Conservation (phyloP, 192 early-diverging fungal genomes). For the Paraglomus occultum region DNA sequence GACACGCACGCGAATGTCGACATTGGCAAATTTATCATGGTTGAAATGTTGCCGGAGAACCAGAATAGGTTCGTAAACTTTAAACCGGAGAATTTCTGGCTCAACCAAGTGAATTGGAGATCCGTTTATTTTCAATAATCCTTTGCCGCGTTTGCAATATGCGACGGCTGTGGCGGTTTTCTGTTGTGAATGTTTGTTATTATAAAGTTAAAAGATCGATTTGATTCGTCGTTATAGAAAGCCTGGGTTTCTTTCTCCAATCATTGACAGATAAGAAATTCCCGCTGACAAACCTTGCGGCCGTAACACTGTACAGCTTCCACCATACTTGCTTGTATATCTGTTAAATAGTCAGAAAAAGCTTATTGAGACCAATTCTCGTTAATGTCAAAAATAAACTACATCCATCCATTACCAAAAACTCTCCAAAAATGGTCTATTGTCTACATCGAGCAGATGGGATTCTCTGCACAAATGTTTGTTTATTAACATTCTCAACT, state of each 20-base stretch:
- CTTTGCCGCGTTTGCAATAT: constrained; percentile 96
- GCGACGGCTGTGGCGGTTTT: constrained; percentile 99
- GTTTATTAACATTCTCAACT: too few species aligned
- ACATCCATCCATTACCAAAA: background rate
- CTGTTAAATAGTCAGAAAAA: too few species aligned
- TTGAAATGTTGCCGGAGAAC: constrained; percentile 72
- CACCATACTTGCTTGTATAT: constrained; percentile 32
- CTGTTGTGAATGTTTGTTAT: constrained; percentile 38
- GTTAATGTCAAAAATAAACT: background rate
- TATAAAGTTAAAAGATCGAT: background rate
- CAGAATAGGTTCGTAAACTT: constrained; percentile 98
- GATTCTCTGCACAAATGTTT: too few species aligned
- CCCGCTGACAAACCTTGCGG: constrained; percentile 58
- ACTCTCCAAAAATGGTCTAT: background rate
- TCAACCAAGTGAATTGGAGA: constrained; percentile 93
- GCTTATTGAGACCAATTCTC: background rate
- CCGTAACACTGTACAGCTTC: constrained; percentile 78
- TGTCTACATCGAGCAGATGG: too few species aligned
- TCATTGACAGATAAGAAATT: background rate
- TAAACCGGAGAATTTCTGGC: constrained; percentile 95
- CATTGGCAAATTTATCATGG: constrained; percentile 84
- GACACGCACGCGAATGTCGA: constrained; percentile 97
- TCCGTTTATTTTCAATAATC: constrained; percentile 98
- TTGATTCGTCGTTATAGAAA: constrained; percentile 8
- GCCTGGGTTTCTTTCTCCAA: background rate